A percentile compares a stretch with the other conserved stretches of the same genome.
Conservation (phyloP, 306 rosid genomes). For the Prunus campanulata region DNA sequence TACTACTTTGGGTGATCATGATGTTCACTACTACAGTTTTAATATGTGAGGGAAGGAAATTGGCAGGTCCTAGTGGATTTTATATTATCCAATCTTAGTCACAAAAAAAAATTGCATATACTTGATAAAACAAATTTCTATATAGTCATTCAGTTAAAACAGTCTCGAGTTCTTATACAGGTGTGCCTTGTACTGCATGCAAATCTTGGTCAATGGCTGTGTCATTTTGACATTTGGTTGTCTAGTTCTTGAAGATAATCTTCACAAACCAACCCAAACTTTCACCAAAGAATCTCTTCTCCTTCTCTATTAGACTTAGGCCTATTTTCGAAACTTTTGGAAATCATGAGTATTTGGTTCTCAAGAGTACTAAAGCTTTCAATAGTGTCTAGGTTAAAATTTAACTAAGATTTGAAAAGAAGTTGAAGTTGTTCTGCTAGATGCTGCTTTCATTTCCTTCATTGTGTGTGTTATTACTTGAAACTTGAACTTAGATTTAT, state of each 20-base stretch:
- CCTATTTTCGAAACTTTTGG: no score
- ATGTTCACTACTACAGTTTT: not conserved
- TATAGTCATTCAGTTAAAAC: not conserved
- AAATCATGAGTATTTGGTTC: no score
- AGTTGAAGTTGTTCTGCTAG: not conserved
- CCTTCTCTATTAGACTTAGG: no score
- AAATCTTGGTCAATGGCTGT: no score
- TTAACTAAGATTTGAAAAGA: no score
- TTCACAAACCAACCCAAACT: not conserved
- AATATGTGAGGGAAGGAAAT: not conserved
- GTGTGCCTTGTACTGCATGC: no score
- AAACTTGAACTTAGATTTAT: not conserved
- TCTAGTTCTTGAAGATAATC: not conserved
- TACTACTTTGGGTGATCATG: not conserved
- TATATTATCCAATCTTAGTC: not conserved
- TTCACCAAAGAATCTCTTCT: no score
- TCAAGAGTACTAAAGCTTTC: no score
- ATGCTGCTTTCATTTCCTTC: not conserved
- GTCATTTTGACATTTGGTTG: not conserved
- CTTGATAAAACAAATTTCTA: not conserved
- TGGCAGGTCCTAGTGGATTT: not conserved
- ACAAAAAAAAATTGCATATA: not conserved
- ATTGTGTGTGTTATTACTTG: not conserved
- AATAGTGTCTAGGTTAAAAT: no score
- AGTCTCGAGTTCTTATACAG: not conserved